Evolutionary conservation across 305 asterid species (phyloP), one percentile per base, ranked within the genome.

Genomic region (Galium porrigens): DNA sequence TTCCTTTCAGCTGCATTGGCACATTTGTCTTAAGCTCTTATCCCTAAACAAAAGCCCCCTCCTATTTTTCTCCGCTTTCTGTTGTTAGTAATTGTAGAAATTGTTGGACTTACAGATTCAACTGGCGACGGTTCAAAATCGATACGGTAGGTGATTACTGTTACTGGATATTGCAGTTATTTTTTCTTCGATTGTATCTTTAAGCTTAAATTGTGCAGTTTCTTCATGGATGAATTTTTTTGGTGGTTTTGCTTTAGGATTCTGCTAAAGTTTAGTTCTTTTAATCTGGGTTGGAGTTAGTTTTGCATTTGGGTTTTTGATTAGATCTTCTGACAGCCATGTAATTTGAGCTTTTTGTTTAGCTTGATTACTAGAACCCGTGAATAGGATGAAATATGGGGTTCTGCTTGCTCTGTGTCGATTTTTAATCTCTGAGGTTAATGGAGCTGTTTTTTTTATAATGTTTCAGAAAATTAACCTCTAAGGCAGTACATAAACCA

Each of bases 261-360:
- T 46, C 8, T 63, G 10, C 46, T 2, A 15, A 46, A 22, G 8
- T 27, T 44, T 63, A 1, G n/a, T 0, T 1, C 5, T 39, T 61
- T 61, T 3, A 2, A 14, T 25, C 27, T 46, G 33, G 67, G 7
- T 14, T 17, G 36, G 10, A 0, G 46, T 63, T 46, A 63, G 25
- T 48, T 30, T 33, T 48, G 58, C 58, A 46, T 48, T 63, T 64
- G 1, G 55, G 20, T 30, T 49, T 27, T 32, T 64, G 59, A 49
- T 49, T 63, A 32, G 68, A 64, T 64, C 68, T 64, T 33, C 58
- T 12, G 55, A 15, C 1, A 6, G 7, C 41, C 27, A 14, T n/a
- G 17, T 14, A 6, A 58, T 9, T 11, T 41, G 12, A 25, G 5
- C n/a, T n/a, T n/a, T 51, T 32, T 27, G n/a, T 48, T 29, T 2